These are phyloP conservation scores for Xylaria longipes DNA, from an alignment of 495 filamentous ascomycete species.

Conservation along the genomic window DNA sequence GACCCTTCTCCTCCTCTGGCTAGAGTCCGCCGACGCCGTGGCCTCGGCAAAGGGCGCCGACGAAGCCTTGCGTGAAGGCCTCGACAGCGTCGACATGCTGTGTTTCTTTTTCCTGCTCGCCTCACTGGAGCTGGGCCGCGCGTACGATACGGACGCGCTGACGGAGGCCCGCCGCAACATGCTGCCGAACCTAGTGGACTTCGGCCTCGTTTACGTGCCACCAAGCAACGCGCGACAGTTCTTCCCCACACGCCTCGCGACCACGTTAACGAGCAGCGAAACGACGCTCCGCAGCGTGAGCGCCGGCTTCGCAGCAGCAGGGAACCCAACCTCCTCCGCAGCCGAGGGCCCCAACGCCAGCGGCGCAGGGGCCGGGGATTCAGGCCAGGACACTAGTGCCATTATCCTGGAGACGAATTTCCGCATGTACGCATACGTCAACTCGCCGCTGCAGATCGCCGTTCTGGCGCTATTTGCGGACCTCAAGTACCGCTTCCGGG, in stretches of 20 bases:
- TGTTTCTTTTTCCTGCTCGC: slow-evolving; percentile 97
- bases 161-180: slow-evolving; percentile 83
- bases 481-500: slow-evolving; percentile 85
- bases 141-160: slow-evolving; percentile 81
- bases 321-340: slow-evolving; percentile 54
- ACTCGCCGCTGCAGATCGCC: slow-evolving; percentile 88
- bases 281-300: slow-evolving; percentile 70
- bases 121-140: slow-evolving; percentile 85
- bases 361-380: slow-evolving; percentile 38
- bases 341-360: slow-evolving; percentile 38
- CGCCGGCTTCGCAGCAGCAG: slow-evolving; percentile 56
- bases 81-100: slow-evolving; percentile 91
- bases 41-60: slow-evolving; percentile 30
- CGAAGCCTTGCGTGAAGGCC: slow-evolving; percentile 58
- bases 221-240: slow-evolving; percentile 67
- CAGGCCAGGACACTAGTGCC: slow-evolving; percentile 69
- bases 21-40: slow-evolving; percentile 73
- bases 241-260: slow-evolving; percentile 93
- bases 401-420: slow-evolving; percentile 99
- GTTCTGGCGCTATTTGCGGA: slow-evolving; percentile 89
- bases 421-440: slow-evolving; percentile 94
- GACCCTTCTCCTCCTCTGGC: slow-evolving; percentile 90
- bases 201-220: slow-evolving; percentile 84
- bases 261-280: slow-evolving; percentile 85
- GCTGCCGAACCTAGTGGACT: slow-evolving; percentile 83